Base-by-base conservation (phyloP, 352 stramenopile species). In the Pythium dissimile region DNA sequence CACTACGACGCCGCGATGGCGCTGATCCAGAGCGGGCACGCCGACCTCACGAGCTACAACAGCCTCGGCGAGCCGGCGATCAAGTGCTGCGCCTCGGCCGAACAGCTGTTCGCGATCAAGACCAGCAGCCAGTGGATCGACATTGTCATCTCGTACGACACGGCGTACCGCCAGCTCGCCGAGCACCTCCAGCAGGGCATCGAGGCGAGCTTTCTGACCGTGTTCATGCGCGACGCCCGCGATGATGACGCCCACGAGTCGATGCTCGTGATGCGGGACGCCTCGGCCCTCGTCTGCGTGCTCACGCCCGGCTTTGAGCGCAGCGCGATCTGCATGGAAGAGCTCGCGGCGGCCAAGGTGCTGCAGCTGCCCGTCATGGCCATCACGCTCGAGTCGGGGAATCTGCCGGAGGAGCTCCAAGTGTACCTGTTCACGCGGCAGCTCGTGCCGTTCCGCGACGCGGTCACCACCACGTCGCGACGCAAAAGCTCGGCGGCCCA, bases 111-210 rank as follows among this genome's bases (percentile, higher is more conserved):
- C 54, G 80, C 74, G 16, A 80, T 92, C 50, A 94, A 94, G 47
- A 62, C 82, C 26, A 81, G 79, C 1, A 82, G 77, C 31, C 48
- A 62, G 9, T 88, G 80, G 62, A 64, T 86, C 18, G 84, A 94
- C 53, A 79, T 94, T 23, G 79, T 94, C 54, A 66, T 94, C 15
- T 91, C 79, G 21, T 92, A 89, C 61, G 82, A 89, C 16, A 74
- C 78, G 0, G 64, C 68, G n/a, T 88, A 88, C 48, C 67, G 74
- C 4, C 46, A 59, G 8, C 86, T 93, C 27, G 84, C 84, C 0
- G 68, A 88, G 39, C 73, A 71, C 16, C 60, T 91, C 13, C 77
- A 80, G n/a, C 39, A 55, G 2, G 78, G 78, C 12, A 86, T 93
- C 52, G 81, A 93, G 57, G 69, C 86, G 30, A 82, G 84, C 52